These are phyloP conservation scores for Ganoderma lucidum DNA, from an alignment of 1,284 basidiomycete species.

Conservation along the genomic window DNA sequence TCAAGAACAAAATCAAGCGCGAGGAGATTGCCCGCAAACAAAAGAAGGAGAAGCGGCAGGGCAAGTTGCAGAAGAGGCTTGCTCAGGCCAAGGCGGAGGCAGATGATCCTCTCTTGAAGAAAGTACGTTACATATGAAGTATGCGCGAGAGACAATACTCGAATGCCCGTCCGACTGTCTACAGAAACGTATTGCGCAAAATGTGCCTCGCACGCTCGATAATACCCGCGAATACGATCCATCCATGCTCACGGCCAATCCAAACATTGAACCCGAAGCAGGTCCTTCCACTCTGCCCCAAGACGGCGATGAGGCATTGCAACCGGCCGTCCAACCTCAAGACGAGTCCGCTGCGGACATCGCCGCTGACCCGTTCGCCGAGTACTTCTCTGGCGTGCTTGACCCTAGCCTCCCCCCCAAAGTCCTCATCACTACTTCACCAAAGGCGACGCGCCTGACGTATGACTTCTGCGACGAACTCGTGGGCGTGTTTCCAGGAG, in stretches of 20 bases:
- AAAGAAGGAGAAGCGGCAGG: slow-evolving; percentile 83
- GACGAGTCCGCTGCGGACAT: slow-evolving; percentile 74
- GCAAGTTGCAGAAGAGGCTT: slow-evolving; percentile 83
- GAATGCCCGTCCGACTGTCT: background rate
- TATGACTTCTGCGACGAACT: slow-evolving; percentile 94
- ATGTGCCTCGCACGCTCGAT: slow-evolving; percentile 92
- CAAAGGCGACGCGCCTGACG: slow-evolving; percentile 85
- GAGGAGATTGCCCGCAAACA: slow-evolving; percentile 78
- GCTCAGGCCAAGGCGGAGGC: slow-evolving; percentile 77
- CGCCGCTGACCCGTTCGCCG: slow-evolving; percentile 75
- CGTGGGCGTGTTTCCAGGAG: slow-evolving; percentile 92
- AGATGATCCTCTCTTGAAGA: slow-evolving; percentile 73
- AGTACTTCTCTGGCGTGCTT: slow-evolving; percentile 69
- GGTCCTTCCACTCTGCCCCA: slow-evolving; percentile 46
- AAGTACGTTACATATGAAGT: slow-evolving; percentile 53
- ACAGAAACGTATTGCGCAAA: slow-evolving; percentile 84
- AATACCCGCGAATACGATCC: slow-evolving; percentile 93
- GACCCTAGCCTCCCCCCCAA: slow-evolving; percentile 80
- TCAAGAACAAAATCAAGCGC: slow-evolving; percentile 88
- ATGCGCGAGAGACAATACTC: background rate
- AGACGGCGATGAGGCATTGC: slow-evolving; percentile 29
- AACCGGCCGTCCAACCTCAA: slow-evolving; percentile 42
- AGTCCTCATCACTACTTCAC: slow-evolving; percentile 90
- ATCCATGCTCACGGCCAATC: slow-evolving; percentile 80
- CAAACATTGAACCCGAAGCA: slow-evolving; percentile 44